A percentile compares a stretch with the other conserved stretches of the same genome.
These are phyloP conservation scores for Tuber indicum DNA, from an alignment of 495 filamentous ascomycete species.

Conservation along the genomic window DNA sequence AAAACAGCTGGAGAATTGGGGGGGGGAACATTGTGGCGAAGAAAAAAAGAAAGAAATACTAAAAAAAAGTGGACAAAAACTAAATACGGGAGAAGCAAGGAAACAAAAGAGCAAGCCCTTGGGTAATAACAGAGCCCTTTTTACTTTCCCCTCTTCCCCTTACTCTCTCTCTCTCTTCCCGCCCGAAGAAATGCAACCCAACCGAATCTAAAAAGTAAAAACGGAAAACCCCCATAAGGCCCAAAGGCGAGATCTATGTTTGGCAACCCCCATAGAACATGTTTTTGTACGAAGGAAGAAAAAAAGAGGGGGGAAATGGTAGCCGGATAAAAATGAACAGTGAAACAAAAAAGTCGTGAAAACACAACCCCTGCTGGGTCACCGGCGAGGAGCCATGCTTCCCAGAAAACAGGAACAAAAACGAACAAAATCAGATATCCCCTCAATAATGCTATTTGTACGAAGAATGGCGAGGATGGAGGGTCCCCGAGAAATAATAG, in stretches of 20 bases:
- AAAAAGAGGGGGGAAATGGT: slow-evolving; percentile 21
- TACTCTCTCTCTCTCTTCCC: slow-evolving; percentile 28
- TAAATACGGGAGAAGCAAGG: slow-evolving; percentile 29
- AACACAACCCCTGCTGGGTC: slow-evolving; percentile 37
- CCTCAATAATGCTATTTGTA: slow-evolving; percentile 5
- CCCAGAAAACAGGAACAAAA: slow-evolving; percentile 17
- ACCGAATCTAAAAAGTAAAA: slow-evolving; percentile 39
- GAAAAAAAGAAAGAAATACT: slow-evolving; percentile 24
- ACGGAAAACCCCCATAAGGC: slow-evolving; percentile 26
- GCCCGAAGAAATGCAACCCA: slow-evolving; percentile 32
- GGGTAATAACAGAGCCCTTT: slow-evolving; percentile 37
- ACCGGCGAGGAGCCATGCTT: slow-evolving; percentile 20
- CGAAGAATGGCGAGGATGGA: not conserved
- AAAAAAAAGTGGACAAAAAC: slow-evolving; percentile 36
- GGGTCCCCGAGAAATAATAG: slow-evolving; percentile 19
- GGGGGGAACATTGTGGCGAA: slow-evolving; percentile 35
- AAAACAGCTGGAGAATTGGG: slow-evolving; percentile 23
- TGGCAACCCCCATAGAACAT: slow-evolving; percentile 33
- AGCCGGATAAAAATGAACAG: slow-evolving; percentile 31
- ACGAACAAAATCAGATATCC: slow-evolving; percentile 12
- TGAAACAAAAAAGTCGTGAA: slow-evolving; percentile 28
- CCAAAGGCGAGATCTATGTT: slow-evolving; percentile 37
- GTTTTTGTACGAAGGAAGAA: slow-evolving; percentile 34
- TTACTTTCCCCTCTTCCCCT: slow-evolving; percentile 34
- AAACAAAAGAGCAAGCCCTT: slow-evolving; percentile 35